Conservation (phyloP, 2,329 filamentous ascomycete species). For the Xylaria sp. region DNA sequence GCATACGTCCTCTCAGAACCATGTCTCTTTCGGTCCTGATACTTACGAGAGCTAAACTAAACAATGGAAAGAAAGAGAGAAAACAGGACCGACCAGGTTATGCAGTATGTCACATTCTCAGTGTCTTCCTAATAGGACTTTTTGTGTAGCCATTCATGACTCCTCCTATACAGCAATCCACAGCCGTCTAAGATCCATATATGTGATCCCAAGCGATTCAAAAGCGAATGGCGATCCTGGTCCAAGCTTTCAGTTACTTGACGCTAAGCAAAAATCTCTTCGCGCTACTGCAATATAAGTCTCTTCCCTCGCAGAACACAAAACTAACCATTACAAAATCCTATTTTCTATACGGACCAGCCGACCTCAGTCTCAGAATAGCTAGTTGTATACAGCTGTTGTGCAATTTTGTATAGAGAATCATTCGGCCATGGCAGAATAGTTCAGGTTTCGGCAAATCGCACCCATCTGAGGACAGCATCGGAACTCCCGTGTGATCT, state of each 20-base stretch:
- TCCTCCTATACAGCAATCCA: neutral
- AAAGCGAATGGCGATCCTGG: neutral
- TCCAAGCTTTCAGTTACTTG: slow-evolving; percentile 17
- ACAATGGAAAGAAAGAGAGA: too few relatives aligned
- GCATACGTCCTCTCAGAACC: neutral
- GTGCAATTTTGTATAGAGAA: neutral
- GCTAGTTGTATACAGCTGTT: neutral
- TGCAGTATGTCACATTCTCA: neutral
- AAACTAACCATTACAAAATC: neutral
- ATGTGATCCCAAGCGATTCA: neutral
- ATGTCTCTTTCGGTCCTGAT: neutral
- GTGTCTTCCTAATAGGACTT: neutral
- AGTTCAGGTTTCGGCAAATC: neutral
- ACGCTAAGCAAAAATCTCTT: slow-evolving; percentile 14
- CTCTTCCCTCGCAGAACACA: neutral
- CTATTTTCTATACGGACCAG: neutral
- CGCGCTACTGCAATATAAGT: slow-evolving; percentile 4
- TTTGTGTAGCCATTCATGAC: neutral
- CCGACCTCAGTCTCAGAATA: neutral
- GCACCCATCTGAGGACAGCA: neutral
- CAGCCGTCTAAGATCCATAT: neutral
- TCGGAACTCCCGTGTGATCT: neutral
- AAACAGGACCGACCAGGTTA: neutral
- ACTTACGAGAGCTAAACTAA: neutral
- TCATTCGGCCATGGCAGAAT: neutral